phyloP scores from a whole-genome alignment of 305 asterid genomes.

The Withania somnifera region DNA sequence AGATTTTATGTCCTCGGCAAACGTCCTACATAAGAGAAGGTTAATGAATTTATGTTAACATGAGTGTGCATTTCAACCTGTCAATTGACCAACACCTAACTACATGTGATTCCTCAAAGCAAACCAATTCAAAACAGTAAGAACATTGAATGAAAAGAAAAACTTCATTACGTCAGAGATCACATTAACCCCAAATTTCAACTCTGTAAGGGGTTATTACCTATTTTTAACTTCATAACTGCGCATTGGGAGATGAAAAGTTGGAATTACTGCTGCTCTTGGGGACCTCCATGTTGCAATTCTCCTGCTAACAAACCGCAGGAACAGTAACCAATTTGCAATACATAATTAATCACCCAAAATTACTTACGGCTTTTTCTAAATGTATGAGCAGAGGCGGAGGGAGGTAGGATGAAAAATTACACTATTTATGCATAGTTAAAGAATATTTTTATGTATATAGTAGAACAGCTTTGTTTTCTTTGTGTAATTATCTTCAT shows the following conservation, averaged over 20 bases:
- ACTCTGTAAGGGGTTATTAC: conserved; percentile 14
- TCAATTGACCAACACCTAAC: background rate
- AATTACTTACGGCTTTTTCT: background rate
- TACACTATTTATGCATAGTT: too few relatives aligned
- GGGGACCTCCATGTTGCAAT: conserved; percentile 54
- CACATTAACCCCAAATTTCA: background rate
- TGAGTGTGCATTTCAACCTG: background rate
- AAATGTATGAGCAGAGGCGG: too few relatives aligned
- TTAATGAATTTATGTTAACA: background rate
- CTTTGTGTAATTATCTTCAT: too few relatives aligned
- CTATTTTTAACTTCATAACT: conserved; percentile 83
- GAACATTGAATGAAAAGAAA: background rate
- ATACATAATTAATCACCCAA: background rate
- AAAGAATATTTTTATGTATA: too few relatives aligned
- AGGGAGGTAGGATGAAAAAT: too few relatives aligned
- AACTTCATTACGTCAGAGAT: background rate
- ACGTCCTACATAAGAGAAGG: conserved; percentile 52
- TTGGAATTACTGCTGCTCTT: conserved; percentile 59
- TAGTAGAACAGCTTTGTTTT: too few relatives aligned
- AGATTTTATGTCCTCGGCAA: conserved; percentile 63
- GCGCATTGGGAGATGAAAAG: conserved; percentile 88
- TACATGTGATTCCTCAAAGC: background rate
- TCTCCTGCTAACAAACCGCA: conserved; percentile 21
- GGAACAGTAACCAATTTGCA: background rate
- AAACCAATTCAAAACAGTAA: background rate